Conservation (phyloP, 2,329 filamentous ascomycete species). For the Colletotrichum tamarilloi region DNA sequence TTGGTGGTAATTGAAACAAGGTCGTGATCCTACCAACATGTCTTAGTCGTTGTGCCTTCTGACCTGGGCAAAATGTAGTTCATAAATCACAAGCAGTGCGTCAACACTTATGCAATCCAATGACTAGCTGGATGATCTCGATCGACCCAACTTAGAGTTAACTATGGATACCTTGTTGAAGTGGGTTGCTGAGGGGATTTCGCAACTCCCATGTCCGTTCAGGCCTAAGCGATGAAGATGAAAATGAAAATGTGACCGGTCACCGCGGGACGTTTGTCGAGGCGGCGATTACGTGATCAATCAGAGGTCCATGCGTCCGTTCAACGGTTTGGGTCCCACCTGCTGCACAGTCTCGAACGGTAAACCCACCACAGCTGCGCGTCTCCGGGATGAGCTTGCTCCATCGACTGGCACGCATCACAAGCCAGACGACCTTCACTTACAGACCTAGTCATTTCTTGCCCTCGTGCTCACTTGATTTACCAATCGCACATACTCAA, state of each 20-base stretch:
- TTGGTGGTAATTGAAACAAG: too few species aligned
- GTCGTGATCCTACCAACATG: too few species aligned
- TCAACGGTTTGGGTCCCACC: neutral
- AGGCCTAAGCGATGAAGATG: neutral
- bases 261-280: neutral
- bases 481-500: accelerated
- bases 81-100: neutral
- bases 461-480: neutral
- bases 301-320: neutral
- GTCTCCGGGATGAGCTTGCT: neutral
- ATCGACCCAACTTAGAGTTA: neutral
- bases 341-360: neutral
- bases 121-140: neutral
- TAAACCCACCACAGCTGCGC: neutral
- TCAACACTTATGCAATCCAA: neutral
- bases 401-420: neutral
- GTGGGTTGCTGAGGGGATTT: neutral
- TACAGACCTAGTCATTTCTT: neutral
- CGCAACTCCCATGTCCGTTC: neutral
- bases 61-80: neutral
- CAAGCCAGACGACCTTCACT: neutral
- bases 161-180: neutral
- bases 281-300: slow-evolving; percentile 6
- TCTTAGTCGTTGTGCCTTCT: too few species aligned
- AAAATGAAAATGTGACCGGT: neutral